These are phyloP conservation scores for Linnemannia elongata DNA, from an alignment of 192 early-diverging fungal species.

Conservation along the genomic window DNA sequence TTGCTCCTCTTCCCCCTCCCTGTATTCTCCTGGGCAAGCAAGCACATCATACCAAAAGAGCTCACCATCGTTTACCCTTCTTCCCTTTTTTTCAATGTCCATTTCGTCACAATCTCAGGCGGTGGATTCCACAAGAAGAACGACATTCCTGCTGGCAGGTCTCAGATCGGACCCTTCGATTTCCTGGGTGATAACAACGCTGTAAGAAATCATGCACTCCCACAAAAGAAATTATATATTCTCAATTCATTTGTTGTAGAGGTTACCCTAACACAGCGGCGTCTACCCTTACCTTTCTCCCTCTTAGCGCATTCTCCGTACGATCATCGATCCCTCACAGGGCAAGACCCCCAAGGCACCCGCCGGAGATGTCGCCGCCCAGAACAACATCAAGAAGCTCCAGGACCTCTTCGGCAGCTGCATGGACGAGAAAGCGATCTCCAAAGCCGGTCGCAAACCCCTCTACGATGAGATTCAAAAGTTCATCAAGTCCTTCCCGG, in stretches of 20 bases:
- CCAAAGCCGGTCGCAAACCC: slow-evolving; percentile 41
- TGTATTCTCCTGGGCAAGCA: background rate
- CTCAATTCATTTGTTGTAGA: too few species aligned
- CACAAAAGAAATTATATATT: background rate
- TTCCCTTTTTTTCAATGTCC: background rate
- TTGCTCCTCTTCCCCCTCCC: background rate
- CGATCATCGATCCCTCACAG: background rate
- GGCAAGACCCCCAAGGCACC: background rate
- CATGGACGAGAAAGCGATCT: slow-evolving; percentile 47
- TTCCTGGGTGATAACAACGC: background rate
- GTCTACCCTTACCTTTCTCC: slow-evolving; percentile 22
- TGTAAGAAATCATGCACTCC: background rate
- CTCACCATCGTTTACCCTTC: background rate
- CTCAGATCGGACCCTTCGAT: too few species aligned
- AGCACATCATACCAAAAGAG: background rate
- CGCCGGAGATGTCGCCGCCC: slow-evolving; percentile 51
- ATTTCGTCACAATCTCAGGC: background rate
- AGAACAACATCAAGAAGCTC: slow-evolving; percentile 63
- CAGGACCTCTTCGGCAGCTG: slow-evolving; percentile 66
- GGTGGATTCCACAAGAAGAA: slow-evolving; percentile 2
- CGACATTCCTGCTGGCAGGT: background rate
- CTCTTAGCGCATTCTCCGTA: background rate
- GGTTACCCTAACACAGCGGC: slow-evolving; percentile 55
- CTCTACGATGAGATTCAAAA: slow-evolving; percentile 30
- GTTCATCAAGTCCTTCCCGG: slow-evolving; percentile 39